Evolutionary conservation across 2,329 filamentous ascomycete species (phyloP), one percentile per base, ranked within the genome.

Genomic region (Tolypocladium inflatum): DNA sequence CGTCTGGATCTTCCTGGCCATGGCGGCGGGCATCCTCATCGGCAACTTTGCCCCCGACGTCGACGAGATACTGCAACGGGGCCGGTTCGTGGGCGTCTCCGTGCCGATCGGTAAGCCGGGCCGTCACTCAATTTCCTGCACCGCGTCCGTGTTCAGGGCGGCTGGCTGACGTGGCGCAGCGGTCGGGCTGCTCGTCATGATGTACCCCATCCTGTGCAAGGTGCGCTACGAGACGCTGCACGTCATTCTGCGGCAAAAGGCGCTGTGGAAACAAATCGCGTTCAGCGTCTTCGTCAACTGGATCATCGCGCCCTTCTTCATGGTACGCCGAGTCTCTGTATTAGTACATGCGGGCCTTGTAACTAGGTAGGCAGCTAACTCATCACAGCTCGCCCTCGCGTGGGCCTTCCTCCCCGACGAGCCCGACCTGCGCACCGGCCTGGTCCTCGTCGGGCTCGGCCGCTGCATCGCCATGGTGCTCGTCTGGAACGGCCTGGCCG

Each of bases 141-240:
- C 4, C 26, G 26, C 26, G 26, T 26, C 26, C 26, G 26, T 30
- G 26, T 30, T 9, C 7, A 7, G 8, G 30, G 30, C 7, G 30
- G 30, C 30, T n/a, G 30, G 38, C 30, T 9, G 26, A 5, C 13
- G n/a, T 3, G 38, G 17, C 48, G 33, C 21, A 89, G 90, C 90
- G 0, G 76, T 95, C 54, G 90, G 91, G 0, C 74, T 96, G 1
- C 78, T 96, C 1, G 85, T 95, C 48, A 96, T 96, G 90, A 96
- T 96, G 90, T 96, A 94, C 67, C 91, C 91, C 0, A 95, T 96
- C 60, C 76, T 96, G 0, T 95, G 90, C 79, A 94, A 94, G 70
- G 88, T 95, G 7, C 84, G 84, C 45, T 94, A 85, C 71, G 90
- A 95, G 70, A 82, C 83, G 0, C 73, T 95, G 11, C 89, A 91